Conservation (phyloP, 2,329 filamentous ascomycete species). For the Monilinia fructigena region DNA sequence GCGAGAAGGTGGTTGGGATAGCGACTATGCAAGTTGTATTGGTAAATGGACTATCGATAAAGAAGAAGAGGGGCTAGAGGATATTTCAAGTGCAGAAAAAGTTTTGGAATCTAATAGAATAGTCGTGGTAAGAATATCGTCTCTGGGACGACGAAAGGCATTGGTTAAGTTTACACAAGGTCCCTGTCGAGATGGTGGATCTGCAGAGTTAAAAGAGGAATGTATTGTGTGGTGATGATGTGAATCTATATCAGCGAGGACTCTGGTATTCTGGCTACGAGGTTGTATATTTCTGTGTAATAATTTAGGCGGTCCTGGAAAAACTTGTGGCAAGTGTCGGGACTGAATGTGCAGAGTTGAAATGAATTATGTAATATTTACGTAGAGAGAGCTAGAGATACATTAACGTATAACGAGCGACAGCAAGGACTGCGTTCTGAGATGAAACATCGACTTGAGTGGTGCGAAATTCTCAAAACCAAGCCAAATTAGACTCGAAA, state of each 20-base stretch:
- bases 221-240: constrained; percentile 11
- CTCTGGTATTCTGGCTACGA: not conserved
- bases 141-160: constrained; percentile 4
- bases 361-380: too few relatives aligned
- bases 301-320: not conserved
- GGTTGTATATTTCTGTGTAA: not conserved
- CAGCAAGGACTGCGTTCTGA: too few relatives aligned
- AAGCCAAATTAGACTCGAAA: too few relatives aligned
- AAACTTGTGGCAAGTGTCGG: too few relatives aligned
- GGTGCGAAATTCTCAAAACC: too few relatives aligned
- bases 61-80: constrained; percentile 18
- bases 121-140: not conserved
- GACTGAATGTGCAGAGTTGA: too few relatives aligned
- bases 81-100: not conserved
- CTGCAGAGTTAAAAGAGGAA: constrained; percentile 3
- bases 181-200: not conserved
- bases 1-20: constrained; percentile 22
- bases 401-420: too few relatives aligned
- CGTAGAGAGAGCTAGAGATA: too few relatives aligned
- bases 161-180: constrained; percentile 5
- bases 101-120: constrained; percentile 11
- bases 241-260: not conserved
- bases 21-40: constrained; percentile 9
- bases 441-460: too few relatives aligned
- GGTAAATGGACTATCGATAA: constrained; percentile 22